These are phyloP conservation scores for Kokia cookei DNA, from an alignment of 441 rosid species.

Conservation along the genomic window DNA sequence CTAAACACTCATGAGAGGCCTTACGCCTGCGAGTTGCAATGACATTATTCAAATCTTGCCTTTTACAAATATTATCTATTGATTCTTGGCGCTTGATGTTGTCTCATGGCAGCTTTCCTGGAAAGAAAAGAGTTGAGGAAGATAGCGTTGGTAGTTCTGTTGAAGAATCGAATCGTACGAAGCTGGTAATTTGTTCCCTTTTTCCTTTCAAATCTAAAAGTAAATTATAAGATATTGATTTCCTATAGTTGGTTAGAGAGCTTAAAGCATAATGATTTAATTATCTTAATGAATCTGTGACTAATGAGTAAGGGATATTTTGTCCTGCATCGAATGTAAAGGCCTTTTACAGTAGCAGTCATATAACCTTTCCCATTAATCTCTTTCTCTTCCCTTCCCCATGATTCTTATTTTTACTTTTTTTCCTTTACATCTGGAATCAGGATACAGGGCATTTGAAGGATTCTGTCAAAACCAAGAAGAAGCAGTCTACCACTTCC, in stretches of 20 bases:
- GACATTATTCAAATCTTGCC: conserved; percentile 16
- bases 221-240: neutral
- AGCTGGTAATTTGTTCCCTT: conserved; percentile 45
- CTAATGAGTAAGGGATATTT: neutral
- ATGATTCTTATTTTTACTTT: neutral
- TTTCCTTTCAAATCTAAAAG: neutral
- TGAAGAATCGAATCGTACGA: conserved; percentile 42
- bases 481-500: conserved; percentile 34
- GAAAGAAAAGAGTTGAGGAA: conserved; percentile 44
- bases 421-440: conserved; percentile 13
- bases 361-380: neutral
- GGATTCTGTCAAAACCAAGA: conserved; percentile 30
- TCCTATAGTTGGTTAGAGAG: neutral
- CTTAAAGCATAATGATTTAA: neutral
- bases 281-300: neutral
- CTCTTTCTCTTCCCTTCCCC: neutral
- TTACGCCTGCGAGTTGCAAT: conserved; percentile 3
- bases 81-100: conserved; percentile 13
- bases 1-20: neutral
- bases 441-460: conserved; percentile 46
- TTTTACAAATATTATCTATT: conserved; percentile 11
- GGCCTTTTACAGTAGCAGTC: neutral
- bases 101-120: conserved; percentile 60
- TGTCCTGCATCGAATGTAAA: neutral
- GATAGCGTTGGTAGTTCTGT: conserved; percentile 33